Evolutionary conservation across 1,284 basidiomycete species (phyloP).

Genomic region (Malassezia globosa): DNA sequence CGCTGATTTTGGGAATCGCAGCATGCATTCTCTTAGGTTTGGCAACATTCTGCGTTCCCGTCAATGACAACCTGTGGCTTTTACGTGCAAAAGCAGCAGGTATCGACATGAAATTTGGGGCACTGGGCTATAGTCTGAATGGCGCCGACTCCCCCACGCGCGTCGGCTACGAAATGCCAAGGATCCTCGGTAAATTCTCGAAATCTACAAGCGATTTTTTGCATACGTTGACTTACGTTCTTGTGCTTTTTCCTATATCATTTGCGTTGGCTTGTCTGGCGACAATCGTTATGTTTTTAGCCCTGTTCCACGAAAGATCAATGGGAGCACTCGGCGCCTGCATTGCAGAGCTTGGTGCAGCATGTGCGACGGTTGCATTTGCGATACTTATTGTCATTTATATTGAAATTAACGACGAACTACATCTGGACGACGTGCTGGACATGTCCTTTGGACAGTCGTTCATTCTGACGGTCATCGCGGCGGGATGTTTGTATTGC

Average conservation of each 20-base stretch:
- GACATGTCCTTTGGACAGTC: conserved; percentile 5
- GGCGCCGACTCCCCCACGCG: neutral
- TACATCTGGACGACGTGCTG: neutral
- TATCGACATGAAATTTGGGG: neutral
- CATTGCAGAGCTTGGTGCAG: neutral
- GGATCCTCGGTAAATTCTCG: neutral
- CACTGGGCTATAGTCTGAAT: conserved; percentile 8
- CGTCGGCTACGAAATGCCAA: conserved; percentile 6
- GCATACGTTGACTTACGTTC: conserved; percentile 7
- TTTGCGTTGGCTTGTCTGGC: conserved; percentile 10
- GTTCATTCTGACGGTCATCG: conserved; percentile 8
- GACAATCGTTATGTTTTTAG: neutral
- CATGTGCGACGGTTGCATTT: conserved; percentile 4
- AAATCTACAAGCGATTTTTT: neutral
- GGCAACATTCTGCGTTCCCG: conserved; percentile 10
- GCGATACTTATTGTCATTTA: conserved; percentile 9
- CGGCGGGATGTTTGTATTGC: neutral
- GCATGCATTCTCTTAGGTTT: conserved; percentile 12
- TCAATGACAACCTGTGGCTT: conserved; percentile 7
- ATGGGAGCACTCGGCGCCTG: neutral
- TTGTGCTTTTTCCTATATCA: conserved; percentile 13
- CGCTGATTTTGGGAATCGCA: conserved; percentile 3
- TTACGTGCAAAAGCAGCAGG: neutral
- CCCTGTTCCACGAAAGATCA: neutral
- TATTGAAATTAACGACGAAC: neutral